Conservation (phyloP, 2,329 filamentous ascomycete genomes). For the Aspergillus sclerotialis region DNA sequence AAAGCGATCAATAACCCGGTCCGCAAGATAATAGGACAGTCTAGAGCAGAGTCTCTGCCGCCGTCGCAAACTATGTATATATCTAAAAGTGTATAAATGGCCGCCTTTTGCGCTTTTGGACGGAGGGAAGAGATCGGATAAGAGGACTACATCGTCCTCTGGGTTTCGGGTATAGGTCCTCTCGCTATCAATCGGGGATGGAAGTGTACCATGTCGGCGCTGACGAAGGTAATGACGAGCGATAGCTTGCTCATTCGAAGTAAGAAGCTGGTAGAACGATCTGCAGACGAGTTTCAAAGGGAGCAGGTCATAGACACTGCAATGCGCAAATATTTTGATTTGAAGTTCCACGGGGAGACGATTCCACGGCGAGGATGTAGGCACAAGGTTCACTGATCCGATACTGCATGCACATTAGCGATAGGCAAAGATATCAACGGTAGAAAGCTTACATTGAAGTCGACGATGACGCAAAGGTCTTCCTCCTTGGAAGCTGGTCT, state of each 20-base stretch:
- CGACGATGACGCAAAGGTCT: conserved; percentile 16
- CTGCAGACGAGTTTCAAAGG: conserved; percentile 33
- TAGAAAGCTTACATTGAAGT: conserved; percentile 13
- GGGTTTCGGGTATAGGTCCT: conserved; percentile 34
- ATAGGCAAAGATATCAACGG: not conserved
- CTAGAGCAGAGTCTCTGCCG: conserved; percentile 33
- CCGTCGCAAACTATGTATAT: conserved; percentile 29
- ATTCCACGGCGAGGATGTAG: conserved; percentile 31
- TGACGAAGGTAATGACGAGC: conserved; percentile 35
- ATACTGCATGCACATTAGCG: conserved; percentile 10
- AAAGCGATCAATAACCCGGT: conserved; percentile 35
- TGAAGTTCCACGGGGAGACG: conserved; percentile 35
- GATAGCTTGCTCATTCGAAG: conserved; percentile 32
- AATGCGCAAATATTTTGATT: conserved; percentile 35
- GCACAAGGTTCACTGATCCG: conserved; percentile 15
- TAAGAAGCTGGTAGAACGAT: conserved; percentile 30
- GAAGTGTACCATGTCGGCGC: conserved; percentile 36
- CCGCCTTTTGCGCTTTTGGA: conserved; percentile 27
- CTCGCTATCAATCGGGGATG: conserved; percentile 29
- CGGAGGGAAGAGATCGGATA: conserved; percentile 38
- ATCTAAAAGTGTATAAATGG: conserved; percentile 35
- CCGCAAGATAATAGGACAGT: conserved; percentile 35
- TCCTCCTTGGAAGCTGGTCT: conserved; percentile 15
- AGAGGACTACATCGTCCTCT: conserved; percentile 36
- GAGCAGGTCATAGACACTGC: conserved; percentile 30